Evolutionary conservation across 441 rosid genomes (phyloP), one percentile per base, ranked within the genome.

Genomic region (Dalechampia spathulata): DNA sequence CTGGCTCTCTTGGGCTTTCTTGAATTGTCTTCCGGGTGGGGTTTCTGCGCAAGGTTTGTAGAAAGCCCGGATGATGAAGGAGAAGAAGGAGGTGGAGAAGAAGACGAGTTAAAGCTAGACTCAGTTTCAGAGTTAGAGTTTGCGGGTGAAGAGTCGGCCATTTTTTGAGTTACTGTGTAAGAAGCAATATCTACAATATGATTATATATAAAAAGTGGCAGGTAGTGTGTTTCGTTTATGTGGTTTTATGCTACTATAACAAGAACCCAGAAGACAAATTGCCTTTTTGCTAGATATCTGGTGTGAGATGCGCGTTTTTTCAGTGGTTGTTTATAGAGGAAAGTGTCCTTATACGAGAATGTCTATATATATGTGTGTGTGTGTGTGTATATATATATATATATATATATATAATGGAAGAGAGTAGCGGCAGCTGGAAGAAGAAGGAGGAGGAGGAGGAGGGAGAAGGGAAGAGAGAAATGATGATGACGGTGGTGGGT

Each of bases 31-130:
- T 48, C 66, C n/a, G 15, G 20, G 16, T 46, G 30, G 36, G 59
- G 39, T n/a, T 44, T 59, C 4, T 4, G 27, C 3, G 21, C 49
- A 30, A 55, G 62, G 25, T 50, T 51, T 21, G 44, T 21, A 15
- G 65, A 60, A 9, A 59, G 23, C 25, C 48, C 59, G 3, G 57
- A 41, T 11, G 65, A 50, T 23, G 57, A 54, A 0, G 64, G 38
- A 2, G 65, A 53, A 22, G 36, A 41, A 0, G 26, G 44, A 43
- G 61, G 8, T 20, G 14, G 25, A 4, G 51, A 25, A 10, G 57
- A 38, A 22, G 37, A 60, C 12, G 34, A 41, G 61, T 66, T 53
- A 10, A 23, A 27, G 13, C 57, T 53, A 7, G 63, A 59, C 19
- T 32, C 60, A 4, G 62, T 14, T 28, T 58, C 53, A 0, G 59